phyloP scores from a whole-genome alignment of 805 yeast species.

The Jamesozyma lodderae region DNA sequence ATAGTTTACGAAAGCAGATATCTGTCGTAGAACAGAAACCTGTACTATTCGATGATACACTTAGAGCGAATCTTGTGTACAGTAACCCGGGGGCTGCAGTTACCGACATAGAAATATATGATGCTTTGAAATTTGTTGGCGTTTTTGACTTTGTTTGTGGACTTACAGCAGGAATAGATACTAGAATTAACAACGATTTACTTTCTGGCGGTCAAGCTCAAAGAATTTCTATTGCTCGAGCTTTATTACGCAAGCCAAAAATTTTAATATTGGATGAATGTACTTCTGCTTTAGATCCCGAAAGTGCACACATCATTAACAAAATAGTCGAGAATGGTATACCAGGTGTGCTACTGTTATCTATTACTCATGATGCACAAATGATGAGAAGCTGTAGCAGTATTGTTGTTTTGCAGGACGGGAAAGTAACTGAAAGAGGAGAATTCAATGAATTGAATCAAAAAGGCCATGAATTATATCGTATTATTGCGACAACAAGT shows the following conservation, averaged over 20 bases:
- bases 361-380: constrained; percentile 67
- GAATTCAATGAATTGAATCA: constrained; percentile 21
- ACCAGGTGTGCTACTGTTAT: constrained; percentile 40
- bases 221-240: constrained; percentile 75
- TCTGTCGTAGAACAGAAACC: constrained; percentile 74
- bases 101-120: constrained; percentile 30
- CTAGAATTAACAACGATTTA: constrained; percentile 43
- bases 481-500: constrained; percentile 1
- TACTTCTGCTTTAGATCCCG: constrained; percentile 76
- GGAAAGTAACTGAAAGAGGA: constrained; percentile 42
- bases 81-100: constrained; percentile 34
- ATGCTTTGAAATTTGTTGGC: constrained; percentile 38
- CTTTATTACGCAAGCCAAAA: constrained; percentile 58
- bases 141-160: constrained; percentile 45
- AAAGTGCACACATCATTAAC: constrained; percentile 43
- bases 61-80: constrained; percentile 61
- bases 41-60: constrained; percentile 60
- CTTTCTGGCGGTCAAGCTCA: constrained; percentile 92
- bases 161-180: constrained; percentile 50
- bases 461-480: constrained; percentile 3
- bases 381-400: constrained; percentile 53
- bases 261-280: constrained; percentile 73
- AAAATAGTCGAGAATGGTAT: constrained; percentile 35
- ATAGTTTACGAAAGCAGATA: constrained; percentile 43
- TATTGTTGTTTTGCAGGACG: constrained; percentile 41